phyloP scores from a whole-genome alignment of 805 yeast species.

The Ogataea pini region DNA sequence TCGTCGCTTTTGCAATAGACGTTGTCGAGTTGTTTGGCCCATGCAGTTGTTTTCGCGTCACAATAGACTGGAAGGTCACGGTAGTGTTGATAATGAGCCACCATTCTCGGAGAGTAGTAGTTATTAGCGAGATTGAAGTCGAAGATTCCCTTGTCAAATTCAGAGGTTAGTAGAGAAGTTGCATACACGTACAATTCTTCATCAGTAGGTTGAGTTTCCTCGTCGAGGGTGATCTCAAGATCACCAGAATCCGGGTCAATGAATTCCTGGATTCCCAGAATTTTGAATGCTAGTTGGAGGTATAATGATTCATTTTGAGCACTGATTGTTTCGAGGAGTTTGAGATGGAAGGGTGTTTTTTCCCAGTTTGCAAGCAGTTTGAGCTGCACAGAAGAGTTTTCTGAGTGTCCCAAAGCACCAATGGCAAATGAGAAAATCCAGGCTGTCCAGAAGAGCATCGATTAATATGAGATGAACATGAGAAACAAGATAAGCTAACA shows the following conservation, averaged over 20 bases:
- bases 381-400: slow-evolving; percentile 29
- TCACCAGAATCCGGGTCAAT: slow-evolving; percentile 33
- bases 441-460: neutral
- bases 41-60: slow-evolving; percentile 37
- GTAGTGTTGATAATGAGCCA: slow-evolving; percentile 62
- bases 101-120: slow-evolving; percentile 59
- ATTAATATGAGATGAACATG: too few species aligned
- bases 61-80: slow-evolving; percentile 35
- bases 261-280: slow-evolving; percentile 28
- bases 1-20: slow-evolving; percentile 69
- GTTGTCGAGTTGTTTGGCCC: slow-evolving; percentile 51
- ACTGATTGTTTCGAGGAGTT: slow-evolving; percentile 43
- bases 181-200: slow-evolving; percentile 28
- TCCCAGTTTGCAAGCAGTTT: slow-evolving; percentile 42
- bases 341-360: slow-evolving; percentile 42
- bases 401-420: slow-evolving; percentile 7
- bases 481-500: too few species aligned
- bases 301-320: slow-evolving; percentile 40
- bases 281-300: slow-evolving; percentile 32
- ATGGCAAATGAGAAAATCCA: neutral
- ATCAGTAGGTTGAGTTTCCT: slow-evolving; percentile 24
- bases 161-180: slow-evolving; percentile 15
- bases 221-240: slow-evolving; percentile 32
- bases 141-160: slow-evolving; percentile 27
- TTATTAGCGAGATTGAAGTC: slow-evolving; percentile 49